phyloP scores from a whole-genome alignment of 1,139 yeast genomes.

The Suhomyces terraborum region DNA sequence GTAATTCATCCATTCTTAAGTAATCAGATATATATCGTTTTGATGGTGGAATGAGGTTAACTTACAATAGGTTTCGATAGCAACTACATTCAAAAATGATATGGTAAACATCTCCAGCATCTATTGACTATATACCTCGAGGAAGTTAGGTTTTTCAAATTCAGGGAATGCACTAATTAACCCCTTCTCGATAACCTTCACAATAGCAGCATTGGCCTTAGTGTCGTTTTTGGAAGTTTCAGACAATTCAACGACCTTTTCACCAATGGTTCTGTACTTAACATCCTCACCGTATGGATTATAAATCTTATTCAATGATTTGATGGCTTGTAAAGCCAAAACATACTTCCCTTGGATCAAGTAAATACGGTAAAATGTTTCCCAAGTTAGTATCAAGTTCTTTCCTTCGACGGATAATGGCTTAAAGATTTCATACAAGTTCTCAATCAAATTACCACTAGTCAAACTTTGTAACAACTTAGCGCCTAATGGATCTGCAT shows the following conservation, averaged over 20 bases:
- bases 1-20: too few relatives aligned
- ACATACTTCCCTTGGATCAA: constrained; percentile 46
- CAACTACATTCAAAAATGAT: too few relatives aligned
- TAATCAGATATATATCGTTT: too few relatives aligned
- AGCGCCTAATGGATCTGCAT: constrained; percentile 53
- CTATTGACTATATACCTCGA: constrained; percentile 13
- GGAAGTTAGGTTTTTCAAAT: constrained; percentile 19
- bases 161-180: constrained; percentile 39
- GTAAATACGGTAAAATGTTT: constrained; percentile 42
- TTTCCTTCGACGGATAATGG: constrained; percentile 42
- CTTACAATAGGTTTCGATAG: too few relatives aligned
- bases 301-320: constrained; percentile 36
- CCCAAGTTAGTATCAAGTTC: constrained; percentile 37
- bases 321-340: constrained; percentile 48
- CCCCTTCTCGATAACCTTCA: constrained; percentile 49
- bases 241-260: constrained; percentile 30
- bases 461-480: constrained; percentile 35
- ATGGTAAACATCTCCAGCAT: too few relatives aligned
- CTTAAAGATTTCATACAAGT: constrained; percentile 32
- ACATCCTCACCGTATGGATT: constrained; percentile 20
- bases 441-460: constrained; percentile 31
- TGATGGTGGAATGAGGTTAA: too few relatives aligned
- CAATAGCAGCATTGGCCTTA: constrained; percentile 42
- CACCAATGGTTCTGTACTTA: constrained; percentile 28
- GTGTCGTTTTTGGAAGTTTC: constrained; percentile 28